Evolutionary conservation across 768 basidiomycete species (phyloP).

Genomic region (Suillus spraguei): DNA sequence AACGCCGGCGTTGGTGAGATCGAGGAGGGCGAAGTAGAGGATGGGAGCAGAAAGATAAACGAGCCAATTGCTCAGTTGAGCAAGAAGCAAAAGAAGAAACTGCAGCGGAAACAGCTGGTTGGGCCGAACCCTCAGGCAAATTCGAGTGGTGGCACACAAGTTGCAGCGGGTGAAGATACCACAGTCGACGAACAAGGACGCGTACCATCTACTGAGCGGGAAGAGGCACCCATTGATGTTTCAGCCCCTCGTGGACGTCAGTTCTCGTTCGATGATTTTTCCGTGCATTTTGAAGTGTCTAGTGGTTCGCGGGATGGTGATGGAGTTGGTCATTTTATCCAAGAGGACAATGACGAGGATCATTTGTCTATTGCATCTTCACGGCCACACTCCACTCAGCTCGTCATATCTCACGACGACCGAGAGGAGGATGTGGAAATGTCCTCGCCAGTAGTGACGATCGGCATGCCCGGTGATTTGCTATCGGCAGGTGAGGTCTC

Average conservation of each 20-base stretch:
- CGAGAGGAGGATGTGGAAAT: slow-evolving; percentile 14
- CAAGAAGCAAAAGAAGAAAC: slow-evolving; percentile 11
- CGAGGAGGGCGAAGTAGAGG: slow-evolving; percentile 19
- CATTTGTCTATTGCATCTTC: slow-evolving; percentile 14
- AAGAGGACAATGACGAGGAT: slow-evolving; percentile 5
- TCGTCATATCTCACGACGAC: background rate
- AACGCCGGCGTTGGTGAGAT: slow-evolving; percentile 15
- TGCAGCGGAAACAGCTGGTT: slow-evolving; percentile 3
- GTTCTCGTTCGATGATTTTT: slow-evolving; percentile 1
- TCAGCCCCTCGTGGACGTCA: background rate
- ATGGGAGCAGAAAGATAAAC: slow-evolving; percentile 5
- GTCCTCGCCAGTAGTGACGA: slow-evolving; percentile 12
- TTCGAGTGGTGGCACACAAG: slow-evolving; percentile 1
- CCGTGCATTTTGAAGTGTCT: background rate
- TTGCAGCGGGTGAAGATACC: background rate
- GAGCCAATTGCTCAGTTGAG: slow-evolving; percentile 1
- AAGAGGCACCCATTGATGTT: background rate
- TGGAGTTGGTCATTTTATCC: background rate
- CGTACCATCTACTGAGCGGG: background rate
- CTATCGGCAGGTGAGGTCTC: background rate
- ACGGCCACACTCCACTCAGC: slow-evolving; percentile 8
- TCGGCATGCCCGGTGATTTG: background rate
- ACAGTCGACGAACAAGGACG: background rate
- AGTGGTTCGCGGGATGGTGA: background rate
- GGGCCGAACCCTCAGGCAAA: background rate